Base-by-base conservation (phyloP, 169 alveolate genomes). In the Plasmodium adleri region DNA sequence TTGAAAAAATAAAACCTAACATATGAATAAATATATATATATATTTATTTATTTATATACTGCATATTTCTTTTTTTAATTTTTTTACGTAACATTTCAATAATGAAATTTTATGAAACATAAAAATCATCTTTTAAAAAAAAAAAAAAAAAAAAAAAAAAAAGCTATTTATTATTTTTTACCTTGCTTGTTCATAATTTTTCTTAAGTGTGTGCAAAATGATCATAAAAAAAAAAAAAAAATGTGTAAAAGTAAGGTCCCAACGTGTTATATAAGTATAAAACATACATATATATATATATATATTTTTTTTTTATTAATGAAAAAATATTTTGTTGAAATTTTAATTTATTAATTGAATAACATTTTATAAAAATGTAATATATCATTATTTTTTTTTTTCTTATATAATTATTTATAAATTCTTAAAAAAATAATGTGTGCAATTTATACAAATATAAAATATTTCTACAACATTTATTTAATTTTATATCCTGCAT, bases 401-500 rank as follows among this genome's bases (percentile, higher is more conserved):
- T 62, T 62, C 28, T 62, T 22, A 62, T 20, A 15, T 62, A 24
- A 4, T n/a, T 28, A 39, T 67, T 71, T 47, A 50, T 49, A 22
- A 15, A 39, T 73, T 58, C 45, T 74, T 39, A 50, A 60, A 60
- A 74, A 73, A 56, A 74, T 62, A 39, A 52, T 15, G 74, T 74
- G 88, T 74, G 88, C 58, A 76, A n/a, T 7, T 28, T 83, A 54
- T 83, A 17, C 32, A 54, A 56, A 52, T 39, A 50, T 28, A 28
- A 83, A 83, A 67, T 83, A 83, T 83, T 83, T 83, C 91, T 83
- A 83, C 91, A 83, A 83, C 85, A 83, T 83, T 56, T 63, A 56
- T 62, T 22, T 78, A 32, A 59, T 22, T 45, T 54, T 67, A 13
- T 64, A 50, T 32, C 39, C 22, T 56, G 12, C 64, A 39, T 39